phyloP scores from a whole-genome alignment of 2,329 filamentous ascomycete genomes.

The Exophiala mesophila region DNA sequence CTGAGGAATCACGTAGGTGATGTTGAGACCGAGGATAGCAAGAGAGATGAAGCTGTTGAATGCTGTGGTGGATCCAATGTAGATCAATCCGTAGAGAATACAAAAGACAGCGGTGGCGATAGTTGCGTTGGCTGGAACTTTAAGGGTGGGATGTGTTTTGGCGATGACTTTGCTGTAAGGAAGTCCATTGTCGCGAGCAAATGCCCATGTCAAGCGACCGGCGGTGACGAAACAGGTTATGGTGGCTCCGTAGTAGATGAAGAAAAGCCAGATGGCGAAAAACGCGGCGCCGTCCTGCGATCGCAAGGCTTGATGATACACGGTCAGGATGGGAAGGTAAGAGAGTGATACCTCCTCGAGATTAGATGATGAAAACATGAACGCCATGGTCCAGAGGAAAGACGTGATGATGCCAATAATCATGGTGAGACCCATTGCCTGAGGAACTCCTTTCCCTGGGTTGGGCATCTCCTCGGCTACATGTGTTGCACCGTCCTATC shows the following conservation, averaged over 20 bases:
- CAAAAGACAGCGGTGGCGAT: not conserved
- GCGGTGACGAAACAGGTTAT: not conserved
- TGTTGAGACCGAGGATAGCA: slow-evolving; percentile 45
- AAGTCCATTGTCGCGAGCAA: slow-evolving; percentile 3
- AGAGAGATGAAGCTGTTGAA: slow-evolving; percentile 55
- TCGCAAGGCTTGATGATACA: slow-evolving; percentile 23
- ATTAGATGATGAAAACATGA: slow-evolving; percentile 14
- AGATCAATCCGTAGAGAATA: slow-evolving; percentile 42
- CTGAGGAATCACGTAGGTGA: slow-evolving; percentile 44
- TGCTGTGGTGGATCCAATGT: slow-evolving; percentile 30
- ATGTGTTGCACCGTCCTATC: slow-evolving; percentile 19
- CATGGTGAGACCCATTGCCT: slow-evolving; percentile 8
- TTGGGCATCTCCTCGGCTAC: slow-evolving; percentile 15
- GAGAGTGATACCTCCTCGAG: slow-evolving; percentile 18
- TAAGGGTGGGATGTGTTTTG: not conserved
- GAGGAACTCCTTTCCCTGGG: slow-evolving; percentile 8
- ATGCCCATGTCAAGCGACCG: slow-evolving; percentile 1
- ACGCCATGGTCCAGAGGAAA: slow-evolving; percentile 11
- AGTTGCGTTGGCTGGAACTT: not conserved
- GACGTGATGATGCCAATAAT: slow-evolving; percentile 5
- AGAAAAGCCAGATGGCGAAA: not conserved
- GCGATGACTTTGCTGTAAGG: not conserved
- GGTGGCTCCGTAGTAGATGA: not conserved
- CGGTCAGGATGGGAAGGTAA: slow-evolving; percentile 19
- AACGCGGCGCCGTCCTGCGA: slow-evolving; percentile 31